phyloP scores from a whole-genome alignment of 192 early-diverging fungal species.

The Backusella liffmaniae region DNA sequence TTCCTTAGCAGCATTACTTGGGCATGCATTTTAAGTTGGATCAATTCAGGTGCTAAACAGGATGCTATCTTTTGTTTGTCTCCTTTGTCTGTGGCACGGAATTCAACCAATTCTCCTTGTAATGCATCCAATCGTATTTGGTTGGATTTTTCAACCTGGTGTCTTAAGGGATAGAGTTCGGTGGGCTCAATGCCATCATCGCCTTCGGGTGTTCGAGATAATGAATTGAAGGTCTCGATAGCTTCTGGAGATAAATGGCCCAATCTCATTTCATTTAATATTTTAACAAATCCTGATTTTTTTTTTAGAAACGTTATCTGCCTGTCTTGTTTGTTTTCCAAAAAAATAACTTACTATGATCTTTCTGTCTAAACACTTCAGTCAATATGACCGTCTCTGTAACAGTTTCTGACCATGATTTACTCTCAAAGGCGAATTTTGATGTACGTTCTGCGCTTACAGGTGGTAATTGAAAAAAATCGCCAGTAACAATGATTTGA shows the following conservation, averaged over 20 bases:
- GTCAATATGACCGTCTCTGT: constrained; percentile 62
- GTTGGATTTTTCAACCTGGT: constrained; percentile 79
- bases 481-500: constrained; percentile 70
- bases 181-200: constrained; percentile 65
- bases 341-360: constrained; percentile 41
- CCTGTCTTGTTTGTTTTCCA: not conserved
- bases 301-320: not conserved
- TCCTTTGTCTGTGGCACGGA: constrained; percentile 46
- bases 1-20: constrained; percentile 92
- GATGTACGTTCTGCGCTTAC: constrained; percentile 47
- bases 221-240: constrained; percentile 43
- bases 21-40: constrained; percentile 71
- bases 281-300: constrained; percentile 59
- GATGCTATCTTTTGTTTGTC: constrained; percentile 38
- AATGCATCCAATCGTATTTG: constrained; percentile 50
- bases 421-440: constrained; percentile 66
- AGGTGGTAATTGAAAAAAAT: constrained; percentile 83
- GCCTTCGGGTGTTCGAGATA: constrained; percentile 53
- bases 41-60: constrained; percentile 55
- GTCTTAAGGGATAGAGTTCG: constrained; percentile 66
- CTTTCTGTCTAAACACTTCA: constrained; percentile 85
- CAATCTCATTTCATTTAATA: constrained; percentile 86
- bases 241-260: constrained; percentile 63
- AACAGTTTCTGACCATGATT: constrained; percentile 53
- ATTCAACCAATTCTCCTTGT: constrained; percentile 45